These are phyloP conservation scores for Microbotryum silenes-acaulis DNA, from an alignment of 1,284 basidiomycete species.

Conservation along the genomic window DNA sequence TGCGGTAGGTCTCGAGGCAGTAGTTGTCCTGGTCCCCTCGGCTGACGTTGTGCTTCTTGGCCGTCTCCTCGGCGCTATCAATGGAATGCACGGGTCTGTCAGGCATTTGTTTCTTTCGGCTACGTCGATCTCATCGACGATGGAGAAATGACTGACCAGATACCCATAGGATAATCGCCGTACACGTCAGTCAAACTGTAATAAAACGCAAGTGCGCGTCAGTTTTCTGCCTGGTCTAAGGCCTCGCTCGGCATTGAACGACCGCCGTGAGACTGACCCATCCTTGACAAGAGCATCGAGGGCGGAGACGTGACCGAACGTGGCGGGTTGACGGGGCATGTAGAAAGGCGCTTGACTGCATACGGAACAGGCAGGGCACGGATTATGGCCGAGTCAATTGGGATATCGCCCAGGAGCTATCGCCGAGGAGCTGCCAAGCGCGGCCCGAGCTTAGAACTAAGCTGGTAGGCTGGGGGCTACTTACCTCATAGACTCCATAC, in stretches of 20 bases:
- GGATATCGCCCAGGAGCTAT: constrained; percentile 26
- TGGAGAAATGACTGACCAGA: constrained; percentile 40
- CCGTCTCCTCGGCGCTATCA: constrained; percentile 41
- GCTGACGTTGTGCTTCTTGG: constrained; percentile 40
- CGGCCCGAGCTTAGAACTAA: neutral
- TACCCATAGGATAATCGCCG: constrained; percentile 60
- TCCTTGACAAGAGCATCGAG: constrained; percentile 85
- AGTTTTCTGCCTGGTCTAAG: no score
- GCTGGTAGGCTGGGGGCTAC: constrained; percentile 12
- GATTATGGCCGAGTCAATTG: neutral
- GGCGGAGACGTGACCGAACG: constrained; percentile 81
- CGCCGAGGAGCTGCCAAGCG: constrained; percentile 9
- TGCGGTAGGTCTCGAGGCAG: constrained; percentile 67
- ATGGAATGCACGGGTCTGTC: no score
- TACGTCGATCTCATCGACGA: constrained; percentile 19
- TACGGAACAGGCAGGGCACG: neutral
- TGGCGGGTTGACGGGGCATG: constrained; percentile 73
- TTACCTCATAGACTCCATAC: constrained; percentile 46
- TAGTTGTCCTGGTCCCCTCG: constrained; percentile 49
- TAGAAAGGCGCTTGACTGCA: constrained; percentile 60
- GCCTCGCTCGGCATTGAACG: neutral
- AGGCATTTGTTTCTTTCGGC: no score
- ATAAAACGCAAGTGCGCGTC: no score
- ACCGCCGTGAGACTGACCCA: constrained; percentile 45
- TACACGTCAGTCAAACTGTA: constrained; percentile 92